phyloP scores from a whole-genome alignment of 352 stramenopile species.

The Phytophthora vignae region DNA sequence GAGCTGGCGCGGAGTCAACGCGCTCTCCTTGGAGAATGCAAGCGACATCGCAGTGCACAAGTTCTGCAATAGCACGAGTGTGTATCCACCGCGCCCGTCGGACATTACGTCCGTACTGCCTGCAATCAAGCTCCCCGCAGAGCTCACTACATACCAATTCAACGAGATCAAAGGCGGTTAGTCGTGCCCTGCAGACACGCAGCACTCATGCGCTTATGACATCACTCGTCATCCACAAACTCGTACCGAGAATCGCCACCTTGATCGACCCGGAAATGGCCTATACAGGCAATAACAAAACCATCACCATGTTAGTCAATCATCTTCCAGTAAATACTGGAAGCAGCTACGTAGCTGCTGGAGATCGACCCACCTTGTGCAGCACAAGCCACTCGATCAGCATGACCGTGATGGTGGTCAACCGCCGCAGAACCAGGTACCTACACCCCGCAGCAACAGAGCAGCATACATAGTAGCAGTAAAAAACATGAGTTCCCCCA shows the following conservation, averaged over 20 bases:
- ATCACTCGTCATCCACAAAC: background rate
- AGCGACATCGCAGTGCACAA: conserved; percentile 69
- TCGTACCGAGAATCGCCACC: conserved; percentile 64
- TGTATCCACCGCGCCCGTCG: conserved; percentile 52
- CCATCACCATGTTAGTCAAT: background rate
- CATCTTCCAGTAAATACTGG: too few species aligned
- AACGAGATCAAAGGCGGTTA: conserved; percentile 6
- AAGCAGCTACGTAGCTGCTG: background rate
- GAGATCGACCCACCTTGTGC: conserved; percentile 47
- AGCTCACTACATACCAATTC: conserved; percentile 52
- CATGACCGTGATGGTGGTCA: conserved; percentile 82
- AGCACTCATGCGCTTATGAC: too few species aligned
- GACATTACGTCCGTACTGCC: conserved; percentile 60
- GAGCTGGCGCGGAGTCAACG: conserved; percentile 56
- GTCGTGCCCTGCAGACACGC: background rate
- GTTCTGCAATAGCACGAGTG: conserved; percentile 75
- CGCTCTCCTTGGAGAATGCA: conserved; percentile 73
- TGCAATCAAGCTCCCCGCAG: conserved; percentile 62
- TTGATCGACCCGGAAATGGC: conserved; percentile 61
- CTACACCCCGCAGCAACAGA: too few species aligned
- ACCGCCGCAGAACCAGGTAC: conserved; percentile 69
- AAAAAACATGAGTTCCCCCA: too few species aligned
- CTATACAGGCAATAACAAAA: conserved; percentile 16
- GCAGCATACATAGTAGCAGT: too few species aligned
- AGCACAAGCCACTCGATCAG: conserved; percentile 82